Percentiles rank a stretch among this genome's conserved stretches.
Evolutionary conservation across 192 early-diverging fungal species (phyloP).

Genomic region (Entomortierella chlamydospora): DNA sequence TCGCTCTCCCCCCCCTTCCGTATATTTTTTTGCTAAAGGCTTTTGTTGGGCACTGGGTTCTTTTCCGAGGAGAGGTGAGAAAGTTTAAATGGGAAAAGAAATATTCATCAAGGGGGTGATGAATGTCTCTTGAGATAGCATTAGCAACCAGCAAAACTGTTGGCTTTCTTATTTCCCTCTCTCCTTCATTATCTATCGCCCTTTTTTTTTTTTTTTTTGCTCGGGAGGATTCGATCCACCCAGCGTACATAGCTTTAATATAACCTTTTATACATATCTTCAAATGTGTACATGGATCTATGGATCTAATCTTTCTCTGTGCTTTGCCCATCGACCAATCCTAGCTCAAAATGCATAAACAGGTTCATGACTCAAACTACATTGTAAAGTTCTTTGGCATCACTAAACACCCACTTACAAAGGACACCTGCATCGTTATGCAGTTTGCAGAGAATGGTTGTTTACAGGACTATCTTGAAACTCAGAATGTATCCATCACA

Average conservation of each 20-base stretch:
- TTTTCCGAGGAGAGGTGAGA: conserved; percentile 12
- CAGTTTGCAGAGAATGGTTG: conserved; percentile 55
- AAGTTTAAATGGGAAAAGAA: neutral
- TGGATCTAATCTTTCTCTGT: too few species aligned
- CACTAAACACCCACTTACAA: conserved; percentile 52
- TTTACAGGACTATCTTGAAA: conserved; percentile 55
- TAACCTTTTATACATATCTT: too few species aligned
- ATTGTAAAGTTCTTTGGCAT: conserved; percentile 59
- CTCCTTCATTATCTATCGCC: too few species aligned
- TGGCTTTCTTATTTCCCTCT: too few species aligned
- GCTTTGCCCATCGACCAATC: conserved; percentile 2
- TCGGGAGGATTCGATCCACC: too few species aligned
- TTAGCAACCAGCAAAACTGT: too few species aligned
- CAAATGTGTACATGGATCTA: too few species aligned
- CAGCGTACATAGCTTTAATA: too few species aligned
- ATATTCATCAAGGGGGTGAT: neutral
- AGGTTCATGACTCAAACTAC: conserved; percentile 56
- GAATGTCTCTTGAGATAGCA: too few species aligned
- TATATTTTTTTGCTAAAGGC: neutral
- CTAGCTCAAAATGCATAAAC: conserved; percentile 56
- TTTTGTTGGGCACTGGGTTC: too few species aligned
- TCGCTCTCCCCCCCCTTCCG: neutral
- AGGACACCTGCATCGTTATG: conserved; percentile 57
- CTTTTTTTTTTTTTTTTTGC: too few species aligned
- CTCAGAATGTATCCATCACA: conserved; percentile 41